Conservation (phyloP, 805 yeast species). For the Cyberlindnera mycetangii region DNA sequence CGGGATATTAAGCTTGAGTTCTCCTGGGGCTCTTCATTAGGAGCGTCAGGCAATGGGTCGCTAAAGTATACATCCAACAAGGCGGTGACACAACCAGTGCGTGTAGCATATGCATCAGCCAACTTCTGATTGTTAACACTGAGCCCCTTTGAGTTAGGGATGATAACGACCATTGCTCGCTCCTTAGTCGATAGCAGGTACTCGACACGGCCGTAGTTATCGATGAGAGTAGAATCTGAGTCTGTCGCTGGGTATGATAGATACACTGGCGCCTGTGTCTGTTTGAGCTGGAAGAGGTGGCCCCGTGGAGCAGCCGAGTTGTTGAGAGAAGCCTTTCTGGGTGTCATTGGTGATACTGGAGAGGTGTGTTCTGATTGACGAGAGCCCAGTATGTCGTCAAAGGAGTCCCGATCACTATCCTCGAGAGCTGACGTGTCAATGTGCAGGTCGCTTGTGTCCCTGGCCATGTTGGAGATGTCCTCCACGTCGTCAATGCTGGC, state of each 20-base stretch:
- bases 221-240: slow-evolving; percentile 16
- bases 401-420: slow-evolving; percentile 9
- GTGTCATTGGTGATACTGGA: slow-evolving; percentile 3
- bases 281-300: slow-evolving; percentile 21
- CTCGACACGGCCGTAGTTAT: slow-evolving; percentile 26
- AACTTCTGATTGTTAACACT: slow-evolving; percentile 25
- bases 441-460: slow-evolving; percentile 4
- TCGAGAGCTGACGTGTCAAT: not conserved
- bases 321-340: slow-evolving; percentile 17
- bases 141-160: slow-evolving; percentile 27
- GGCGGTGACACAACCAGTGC: slow-evolving; percentile 29
- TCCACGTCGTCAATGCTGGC: slow-evolving; percentile 24
- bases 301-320: slow-evolving; percentile 22
- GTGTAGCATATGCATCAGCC: slow-evolving; percentile 28
- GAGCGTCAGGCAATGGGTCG: slow-evolving; percentile 19
- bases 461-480: slow-evolving; percentile 22
- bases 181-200: slow-evolving; percentile 26
- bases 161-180: slow-evolving; percentile 25
- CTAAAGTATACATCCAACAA: slow-evolving; percentile 23
- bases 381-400: slow-evolving; percentile 19
- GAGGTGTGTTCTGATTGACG: slow-evolving; percentile 7
- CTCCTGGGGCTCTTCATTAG: not conserved
- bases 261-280: slow-evolving; percentile 18
- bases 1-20: slow-evolving; percentile 15
- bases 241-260: slow-evolving; percentile 24